phyloP scores from a whole-genome alignment of 129 eudicot genomes.

The Flaveria robusta region DNA sequence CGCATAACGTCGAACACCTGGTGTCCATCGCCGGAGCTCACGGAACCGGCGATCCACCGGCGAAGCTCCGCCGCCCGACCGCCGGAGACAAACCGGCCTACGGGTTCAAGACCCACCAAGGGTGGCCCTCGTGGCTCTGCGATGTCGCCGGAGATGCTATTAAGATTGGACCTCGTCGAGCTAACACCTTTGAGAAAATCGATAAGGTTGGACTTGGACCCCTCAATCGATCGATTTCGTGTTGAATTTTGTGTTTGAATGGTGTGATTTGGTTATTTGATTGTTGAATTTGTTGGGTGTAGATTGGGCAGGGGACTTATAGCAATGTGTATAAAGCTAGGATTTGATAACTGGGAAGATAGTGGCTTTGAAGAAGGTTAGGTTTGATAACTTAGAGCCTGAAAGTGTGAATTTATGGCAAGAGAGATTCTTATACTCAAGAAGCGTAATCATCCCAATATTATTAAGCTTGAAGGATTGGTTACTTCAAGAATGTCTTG shows the following conservation, averaged over 20 bases:
- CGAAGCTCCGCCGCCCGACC: slow-evolving; percentile 34
- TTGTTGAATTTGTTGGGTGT: slow-evolving; percentile 20
- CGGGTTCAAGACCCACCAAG: slow-evolving; percentile 39
- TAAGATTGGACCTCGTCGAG: slow-evolving; percentile 53
- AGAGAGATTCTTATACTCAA: slow-evolving; percentile 72
- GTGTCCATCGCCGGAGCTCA: slow-evolving; percentile 23
- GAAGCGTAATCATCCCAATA: slow-evolving; percentile 70
- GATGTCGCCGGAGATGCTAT: slow-evolving; percentile 49
- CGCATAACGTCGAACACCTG: slow-evolving; percentile 36
- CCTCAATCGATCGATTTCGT: background rate
- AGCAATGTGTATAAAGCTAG: slow-evolving; percentile 94
- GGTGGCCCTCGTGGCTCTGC: slow-evolving; percentile 76
- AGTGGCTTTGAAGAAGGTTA: slow-evolving; percentile 63
- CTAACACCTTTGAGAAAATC: slow-evolving; percentile 53
- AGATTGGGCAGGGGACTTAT: slow-evolving; percentile 95
- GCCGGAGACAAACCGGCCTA: slow-evolving; percentile 28
- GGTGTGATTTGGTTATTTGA: background rate
- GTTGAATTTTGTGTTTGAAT: background rate
- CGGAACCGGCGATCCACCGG: no score
- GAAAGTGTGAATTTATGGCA: slow-evolving; percentile 78
- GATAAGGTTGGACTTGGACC: slow-evolving; percentile 42
- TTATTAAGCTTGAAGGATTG: slow-evolving; percentile 85
- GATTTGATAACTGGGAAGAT: slow-evolving; percentile 80
- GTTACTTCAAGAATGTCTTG: slow-evolving; percentile 89
- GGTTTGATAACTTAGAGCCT: slow-evolving; percentile 53